phyloP scores from a whole-genome alignment of 129 eudicot genomes.

The Artemisia annua region DNA sequence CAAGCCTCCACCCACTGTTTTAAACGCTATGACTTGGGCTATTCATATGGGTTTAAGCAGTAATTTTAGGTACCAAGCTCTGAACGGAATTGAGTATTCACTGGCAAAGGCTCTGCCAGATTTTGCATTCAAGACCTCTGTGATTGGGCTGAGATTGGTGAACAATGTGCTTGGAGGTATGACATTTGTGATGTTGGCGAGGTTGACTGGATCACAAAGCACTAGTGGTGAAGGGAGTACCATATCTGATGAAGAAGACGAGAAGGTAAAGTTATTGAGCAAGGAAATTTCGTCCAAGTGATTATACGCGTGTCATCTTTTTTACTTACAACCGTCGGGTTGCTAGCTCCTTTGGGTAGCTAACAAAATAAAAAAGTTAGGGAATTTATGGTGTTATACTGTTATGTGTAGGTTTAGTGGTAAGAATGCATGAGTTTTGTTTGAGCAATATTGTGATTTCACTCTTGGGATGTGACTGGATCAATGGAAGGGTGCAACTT shows the following conservation, averaged over 20 bases:
- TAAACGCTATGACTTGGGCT: conserved; percentile 84
- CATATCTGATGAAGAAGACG: conserved; percentile 33
- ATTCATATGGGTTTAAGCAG: conserved; percentile 83
- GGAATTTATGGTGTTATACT: conserved; percentile 27
- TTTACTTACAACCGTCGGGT: not conserved
- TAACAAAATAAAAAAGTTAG: conserved; percentile 14
- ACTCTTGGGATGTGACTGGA: no score
- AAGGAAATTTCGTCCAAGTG: conserved; percentile 39
- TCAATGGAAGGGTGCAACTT: no score
- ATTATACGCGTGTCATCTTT: conserved; percentile 2
- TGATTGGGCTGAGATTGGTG: conserved; percentile 58
- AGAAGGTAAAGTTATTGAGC: conserved; percentile 35
- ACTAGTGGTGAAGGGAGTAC: conserved; percentile 25
- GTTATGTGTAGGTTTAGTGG: conserved; percentile 19
- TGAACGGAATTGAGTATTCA: conserved; percentile 74
- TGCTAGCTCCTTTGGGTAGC: no score
- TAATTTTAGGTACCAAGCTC: conserved; percentile 77
- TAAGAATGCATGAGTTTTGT: conserved; percentile 21
- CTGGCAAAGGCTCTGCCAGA: conserved; percentile 54
- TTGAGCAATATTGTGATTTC: no score
- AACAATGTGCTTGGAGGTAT: conserved; percentile 77
- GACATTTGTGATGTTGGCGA: conserved; percentile 74
- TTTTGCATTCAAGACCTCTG: conserved; percentile 52
- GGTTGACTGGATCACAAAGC: conserved; percentile 76
- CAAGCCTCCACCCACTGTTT: conserved; percentile 78